Base-by-base conservation (phyloP, 306 rosid species). In the Quillaja saponaria region DNA sequence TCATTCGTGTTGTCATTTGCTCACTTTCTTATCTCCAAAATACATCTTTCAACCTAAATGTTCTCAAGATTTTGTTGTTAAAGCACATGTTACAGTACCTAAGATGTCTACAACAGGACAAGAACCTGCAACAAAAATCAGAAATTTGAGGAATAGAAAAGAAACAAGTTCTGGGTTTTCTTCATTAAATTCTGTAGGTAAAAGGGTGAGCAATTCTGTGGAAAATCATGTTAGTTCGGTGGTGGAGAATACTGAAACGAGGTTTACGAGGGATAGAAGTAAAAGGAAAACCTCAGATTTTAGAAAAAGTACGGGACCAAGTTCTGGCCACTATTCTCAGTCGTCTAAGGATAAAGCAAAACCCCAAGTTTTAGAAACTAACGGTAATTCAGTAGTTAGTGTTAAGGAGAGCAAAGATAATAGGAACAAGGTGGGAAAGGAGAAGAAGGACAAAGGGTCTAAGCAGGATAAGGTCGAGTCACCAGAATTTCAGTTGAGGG, bases 401-500 rank as follows among this genome's bases (percentile, higher is more conserved):
- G 81, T 57, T 34, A 78, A 66, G 50, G 56, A 67, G 52, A 50
- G 34, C 52, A 58, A 68, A 15, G 69, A 42, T 3, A 31, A 57
- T 63, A 64, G 39, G 54, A 52, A 70, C 67, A 38, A 45, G 67
- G 69, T 57, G 7, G 67, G 55, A 18, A 81, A 77, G 64, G 82
- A 72, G 55, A 41, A 31, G 7, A 56, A 61, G 47, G 84, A 18
- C 49, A 77, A 67, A 70, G 55, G 49, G 55, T 62, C 64, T 31
- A 84, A 73, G 74, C 78, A 51, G 58, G 62, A 38, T 68, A 61
- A 69, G 49, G 60, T 10, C 3, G 81, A 82, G 38, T 69, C 71
- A 16, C 70, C 81, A 7, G 75, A 76, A 62, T 52, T 45, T 67
- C 73, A 67, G 65, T 50, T 88, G 72, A 48, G 81, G 68, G 42